Conservation (phyloP, 2,329 filamentous ascomycete species). For the Chalaropsis ovoidea region DNA sequence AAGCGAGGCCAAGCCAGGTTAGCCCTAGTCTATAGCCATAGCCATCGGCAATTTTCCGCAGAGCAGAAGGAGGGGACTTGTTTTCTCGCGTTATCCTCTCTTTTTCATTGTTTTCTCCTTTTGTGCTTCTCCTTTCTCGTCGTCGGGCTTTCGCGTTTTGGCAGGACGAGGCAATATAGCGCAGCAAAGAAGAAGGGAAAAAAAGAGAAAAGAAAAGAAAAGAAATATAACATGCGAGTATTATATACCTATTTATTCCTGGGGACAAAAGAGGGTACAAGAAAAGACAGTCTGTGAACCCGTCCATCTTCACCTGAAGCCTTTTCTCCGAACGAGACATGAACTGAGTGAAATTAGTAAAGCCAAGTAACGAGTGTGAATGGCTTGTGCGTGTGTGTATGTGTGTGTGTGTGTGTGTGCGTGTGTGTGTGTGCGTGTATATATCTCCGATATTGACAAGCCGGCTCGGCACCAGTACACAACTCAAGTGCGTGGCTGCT, state of each 20-base stretch:
- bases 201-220: too few relatives aligned
- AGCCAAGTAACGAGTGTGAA: background rate
- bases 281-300: too few relatives aligned
- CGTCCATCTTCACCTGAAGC: conserved; percentile 1
- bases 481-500: too few relatives aligned
- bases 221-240: too few relatives aligned
- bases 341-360: conserved; percentile 1
- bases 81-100: background rate
- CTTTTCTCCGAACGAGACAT: conserved; percentile 1
- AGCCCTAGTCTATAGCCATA: background rate
- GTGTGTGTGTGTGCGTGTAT: too few relatives aligned
- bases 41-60: conserved; percentile 12
- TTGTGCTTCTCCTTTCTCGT: background rate
- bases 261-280: too few relatives aligned
- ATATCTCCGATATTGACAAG: too few relatives aligned
- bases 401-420: background rate
- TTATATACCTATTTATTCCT: too few relatives aligned
- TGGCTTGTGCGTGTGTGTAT: background rate
- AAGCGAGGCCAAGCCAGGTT: conserved; percentile 3
- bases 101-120: background rate
- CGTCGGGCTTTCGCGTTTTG: conserved; percentile 1
- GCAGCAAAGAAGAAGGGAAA: too few relatives aligned
- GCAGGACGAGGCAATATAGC: background rate
- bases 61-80: background rate
- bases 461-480: too few relatives aligned